Conservation (phyloP, 352 stramenopile genomes). For the Globisporangium yorkense region DNA sequence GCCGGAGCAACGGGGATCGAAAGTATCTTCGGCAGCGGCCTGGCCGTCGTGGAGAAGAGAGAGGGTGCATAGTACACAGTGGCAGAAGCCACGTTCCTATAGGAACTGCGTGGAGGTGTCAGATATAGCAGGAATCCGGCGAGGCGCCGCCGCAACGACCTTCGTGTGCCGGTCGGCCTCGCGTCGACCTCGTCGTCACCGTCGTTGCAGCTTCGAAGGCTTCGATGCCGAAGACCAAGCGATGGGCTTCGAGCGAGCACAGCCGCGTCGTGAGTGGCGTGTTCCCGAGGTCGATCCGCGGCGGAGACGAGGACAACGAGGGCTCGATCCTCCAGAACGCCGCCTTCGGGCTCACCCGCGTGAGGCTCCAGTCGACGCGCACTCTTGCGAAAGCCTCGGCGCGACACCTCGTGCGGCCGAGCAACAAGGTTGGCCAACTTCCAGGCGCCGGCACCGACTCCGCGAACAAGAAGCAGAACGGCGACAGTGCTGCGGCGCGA, state of each 20-base stretch:
- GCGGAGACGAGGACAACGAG: slow-evolving; percentile 12
- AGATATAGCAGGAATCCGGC: too few species aligned
- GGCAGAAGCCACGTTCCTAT: too few species aligned
- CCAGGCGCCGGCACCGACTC: not conserved
- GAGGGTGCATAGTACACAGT: too few species aligned
- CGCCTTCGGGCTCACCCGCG: slow-evolving; percentile 9
- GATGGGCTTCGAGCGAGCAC: slow-evolving; percentile 15
- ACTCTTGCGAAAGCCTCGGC: slow-evolving; percentile 5
- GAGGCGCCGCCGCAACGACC: too few species aligned
- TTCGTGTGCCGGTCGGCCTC: not conserved
- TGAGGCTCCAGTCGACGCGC: slow-evolving; percentile 10
- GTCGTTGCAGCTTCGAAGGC: too few species aligned
- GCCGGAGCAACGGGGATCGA: too few species aligned
- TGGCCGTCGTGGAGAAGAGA: too few species aligned
- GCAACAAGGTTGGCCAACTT: not conserved
- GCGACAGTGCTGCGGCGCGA: not conserved
- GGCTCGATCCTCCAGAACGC: slow-evolving; percentile 12
- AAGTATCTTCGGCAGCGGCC: too few species aligned
- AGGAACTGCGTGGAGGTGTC: too few species aligned
- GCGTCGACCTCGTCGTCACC: not conserved
- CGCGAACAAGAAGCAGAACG: not conserved
- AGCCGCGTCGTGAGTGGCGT: slow-evolving; percentile 14
- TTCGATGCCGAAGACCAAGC: slow-evolving; percentile 12
- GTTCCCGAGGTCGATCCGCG: slow-evolving; percentile 14
- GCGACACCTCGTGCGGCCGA: slow-evolving; percentile 1